Evolutionary conservation across 2,329 filamentous ascomycete genomes (phyloP).

Genomic region (Ascochyta lentis): DNA sequence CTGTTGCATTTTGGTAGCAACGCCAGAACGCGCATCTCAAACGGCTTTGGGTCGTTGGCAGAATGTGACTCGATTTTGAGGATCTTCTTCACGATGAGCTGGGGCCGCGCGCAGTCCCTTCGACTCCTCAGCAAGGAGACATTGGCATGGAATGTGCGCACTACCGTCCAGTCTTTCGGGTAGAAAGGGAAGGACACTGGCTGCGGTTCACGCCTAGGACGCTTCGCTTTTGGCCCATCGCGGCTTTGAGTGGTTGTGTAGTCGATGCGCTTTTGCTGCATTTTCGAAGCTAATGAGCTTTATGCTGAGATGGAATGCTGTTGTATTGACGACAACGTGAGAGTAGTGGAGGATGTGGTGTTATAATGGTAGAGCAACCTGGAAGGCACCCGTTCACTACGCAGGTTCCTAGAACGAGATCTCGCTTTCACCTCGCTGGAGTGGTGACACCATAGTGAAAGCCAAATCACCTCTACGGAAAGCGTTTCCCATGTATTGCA

Average conservation of each 20-base stretch:
- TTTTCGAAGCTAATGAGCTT: background rate
- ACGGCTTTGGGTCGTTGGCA: slow-evolving; percentile 9
- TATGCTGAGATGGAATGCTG: background rate
- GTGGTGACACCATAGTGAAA: background rate
- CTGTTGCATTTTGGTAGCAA: slow-evolving; percentile 29
- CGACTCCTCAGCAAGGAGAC: background rate
- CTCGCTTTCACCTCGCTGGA: slow-evolving; percentile 3
- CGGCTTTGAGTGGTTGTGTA: background rate
- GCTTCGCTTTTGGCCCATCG: slow-evolving; percentile 1
- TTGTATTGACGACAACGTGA: background rate
- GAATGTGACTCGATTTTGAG: slow-evolving; percentile 6
- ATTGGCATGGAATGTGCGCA: background rate
- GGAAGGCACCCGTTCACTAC: background rate
- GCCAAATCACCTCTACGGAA: background rate
- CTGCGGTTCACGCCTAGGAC: background rate
- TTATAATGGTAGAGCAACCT: background rate
- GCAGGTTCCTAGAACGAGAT: background rate
- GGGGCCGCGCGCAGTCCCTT: background rate
- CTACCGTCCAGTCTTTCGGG: background rate
- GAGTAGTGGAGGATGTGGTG: background rate
- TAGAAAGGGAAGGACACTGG: background rate
- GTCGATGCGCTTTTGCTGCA: slow-evolving; percentile 1
- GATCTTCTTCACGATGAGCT: slow-evolving; percentile 30
- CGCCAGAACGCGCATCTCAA: slow-evolving; percentile 21
- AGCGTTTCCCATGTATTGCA: background rate